Evolutionary conservation across 495 filamentous ascomycete species (phyloP).

Genomic region (Aspergillus saccharolyticus): DNA sequence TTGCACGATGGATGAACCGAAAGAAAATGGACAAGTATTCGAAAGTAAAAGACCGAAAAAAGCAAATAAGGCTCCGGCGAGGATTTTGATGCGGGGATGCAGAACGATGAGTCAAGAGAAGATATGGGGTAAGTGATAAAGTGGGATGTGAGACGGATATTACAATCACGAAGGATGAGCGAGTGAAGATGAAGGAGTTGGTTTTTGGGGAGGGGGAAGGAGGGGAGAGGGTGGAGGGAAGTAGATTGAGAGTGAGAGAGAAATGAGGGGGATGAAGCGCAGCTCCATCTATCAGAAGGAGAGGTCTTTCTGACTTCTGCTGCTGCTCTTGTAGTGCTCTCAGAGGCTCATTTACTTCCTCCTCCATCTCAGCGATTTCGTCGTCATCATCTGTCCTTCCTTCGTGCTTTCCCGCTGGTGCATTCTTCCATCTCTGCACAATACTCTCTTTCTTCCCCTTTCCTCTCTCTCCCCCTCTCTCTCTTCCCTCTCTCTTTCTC

Average conservation of each 20-base stretch:
- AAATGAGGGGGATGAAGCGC: not conserved
- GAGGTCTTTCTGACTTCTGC: not conserved
- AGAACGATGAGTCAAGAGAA: conserved; percentile 1
- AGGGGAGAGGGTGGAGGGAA: not conserved
- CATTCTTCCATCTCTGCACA: not conserved
- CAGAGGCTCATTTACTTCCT: too few relatives aligned
- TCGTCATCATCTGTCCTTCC: not conserved
- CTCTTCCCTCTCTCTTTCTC: not conserved
- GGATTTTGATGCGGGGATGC: not conserved
- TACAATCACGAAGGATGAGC: conserved; percentile 1
- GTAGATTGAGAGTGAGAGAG: not conserved
- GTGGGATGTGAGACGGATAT: conserved; percentile 2
- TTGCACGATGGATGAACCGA: conserved; percentile 7
- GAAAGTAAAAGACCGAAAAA: conserved; percentile 7
- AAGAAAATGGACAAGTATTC: not conserved
- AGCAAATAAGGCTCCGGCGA: conserved; percentile 10
- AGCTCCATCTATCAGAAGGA: not conserved
- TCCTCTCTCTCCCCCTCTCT: not conserved
- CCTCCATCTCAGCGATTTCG: not conserved
- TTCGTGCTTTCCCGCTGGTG: not conserved
- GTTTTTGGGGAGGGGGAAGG: not conserved
- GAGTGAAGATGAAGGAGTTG: conserved; percentile 1
- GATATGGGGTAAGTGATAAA: not conserved
- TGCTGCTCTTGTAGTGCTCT: not conserved
- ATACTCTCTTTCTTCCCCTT: not conserved